A percentile compares a stretch with the other conserved stretches of the same genome.
These are phyloP conservation scores for Croton laevigatus DNA, from an alignment of 441 rosid species.

Conservation along the genomic window DNA sequence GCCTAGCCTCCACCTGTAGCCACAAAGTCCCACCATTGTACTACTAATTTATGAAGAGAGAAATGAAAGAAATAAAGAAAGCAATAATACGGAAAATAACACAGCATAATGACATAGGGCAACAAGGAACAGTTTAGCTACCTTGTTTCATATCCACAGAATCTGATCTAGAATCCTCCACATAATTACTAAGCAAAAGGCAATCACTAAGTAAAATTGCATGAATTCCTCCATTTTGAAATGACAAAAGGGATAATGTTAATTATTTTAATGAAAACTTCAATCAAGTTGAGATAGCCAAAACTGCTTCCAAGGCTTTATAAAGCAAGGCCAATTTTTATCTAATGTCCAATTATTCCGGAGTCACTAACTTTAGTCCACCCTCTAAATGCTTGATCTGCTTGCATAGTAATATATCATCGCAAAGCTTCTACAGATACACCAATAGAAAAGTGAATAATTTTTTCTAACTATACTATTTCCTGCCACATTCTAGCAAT, in stretches of 20 bases:
- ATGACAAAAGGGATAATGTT: too few species aligned
- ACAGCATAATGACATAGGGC: background rate
- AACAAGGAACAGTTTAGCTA: background rate
- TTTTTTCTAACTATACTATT: background rate
- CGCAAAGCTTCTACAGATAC: background rate
- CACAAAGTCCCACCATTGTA: background rate
- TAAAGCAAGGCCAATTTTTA: background rate
- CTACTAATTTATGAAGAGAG: background rate
- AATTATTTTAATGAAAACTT: background rate
- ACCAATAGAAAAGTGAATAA: background rate
- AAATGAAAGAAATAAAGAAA: background rate
- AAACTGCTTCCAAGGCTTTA: background rate
- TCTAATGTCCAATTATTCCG: background rate
- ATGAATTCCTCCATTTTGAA: background rate
- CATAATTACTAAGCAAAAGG: background rate
- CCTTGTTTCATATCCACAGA: background rate
- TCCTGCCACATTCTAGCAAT: background rate
- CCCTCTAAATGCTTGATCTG: background rate
- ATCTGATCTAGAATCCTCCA: background rate
- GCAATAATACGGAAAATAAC: background rate
- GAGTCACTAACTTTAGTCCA: background rate
- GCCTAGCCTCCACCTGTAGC: background rate
- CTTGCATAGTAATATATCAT: background rate
- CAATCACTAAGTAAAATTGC: background rate
- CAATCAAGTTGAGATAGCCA: background rate